Percentiles rank a stretch among this genome's conserved stretches.
These are phyloP conservation scores for Pterocarpus macrocarpus DNA, from an alignment of 306 rosid species.

Conservation along the genomic window DNA sequence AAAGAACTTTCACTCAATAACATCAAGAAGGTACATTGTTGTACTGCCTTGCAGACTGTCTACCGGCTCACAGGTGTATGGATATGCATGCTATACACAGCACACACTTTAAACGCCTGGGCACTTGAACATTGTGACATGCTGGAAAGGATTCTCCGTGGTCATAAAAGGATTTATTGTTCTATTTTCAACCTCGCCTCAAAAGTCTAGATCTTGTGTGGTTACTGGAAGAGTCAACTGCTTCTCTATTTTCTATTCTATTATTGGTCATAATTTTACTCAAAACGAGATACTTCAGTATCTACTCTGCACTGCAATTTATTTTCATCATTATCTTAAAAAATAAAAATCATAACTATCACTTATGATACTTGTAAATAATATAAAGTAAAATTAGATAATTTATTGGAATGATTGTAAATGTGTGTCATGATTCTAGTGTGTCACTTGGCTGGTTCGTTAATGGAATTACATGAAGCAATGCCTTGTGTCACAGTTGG, in stretches of 20 bases:
- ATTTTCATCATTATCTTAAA: constrained; percentile 6
- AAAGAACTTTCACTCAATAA: constrained; percentile 80
- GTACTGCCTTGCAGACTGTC: constrained; percentile 21
- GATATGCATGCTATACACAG: neutral
- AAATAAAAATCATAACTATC: constrained; percentile 3
- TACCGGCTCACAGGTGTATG: neutral
- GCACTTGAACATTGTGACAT: constrained; percentile 16
- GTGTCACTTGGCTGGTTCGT: neutral
- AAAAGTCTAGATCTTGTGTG: neutral
- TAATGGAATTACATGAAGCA: constrained; percentile 30
- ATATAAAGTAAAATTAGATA: constrained; percentile 1
- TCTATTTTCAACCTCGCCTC: neutral
- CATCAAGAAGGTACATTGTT: constrained; percentile 65
- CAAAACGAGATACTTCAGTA: neutral
- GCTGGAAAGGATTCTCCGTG: constrained; percentile 29
- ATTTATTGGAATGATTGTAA: neutral
- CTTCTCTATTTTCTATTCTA: neutral
- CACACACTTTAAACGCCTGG: neutral
- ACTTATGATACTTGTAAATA: neutral
- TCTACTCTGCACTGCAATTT: constrained; percentile 15
- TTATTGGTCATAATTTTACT: neutral
- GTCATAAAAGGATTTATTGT: constrained; percentile 23
- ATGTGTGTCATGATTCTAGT: neutral
- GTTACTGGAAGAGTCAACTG: constrained; percentile 10
- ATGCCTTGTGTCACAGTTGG: constrained; percentile 5